Conservation (phyloP, 495 filamentous ascomycete species). For the Mytilinidion resinicola region DNA sequence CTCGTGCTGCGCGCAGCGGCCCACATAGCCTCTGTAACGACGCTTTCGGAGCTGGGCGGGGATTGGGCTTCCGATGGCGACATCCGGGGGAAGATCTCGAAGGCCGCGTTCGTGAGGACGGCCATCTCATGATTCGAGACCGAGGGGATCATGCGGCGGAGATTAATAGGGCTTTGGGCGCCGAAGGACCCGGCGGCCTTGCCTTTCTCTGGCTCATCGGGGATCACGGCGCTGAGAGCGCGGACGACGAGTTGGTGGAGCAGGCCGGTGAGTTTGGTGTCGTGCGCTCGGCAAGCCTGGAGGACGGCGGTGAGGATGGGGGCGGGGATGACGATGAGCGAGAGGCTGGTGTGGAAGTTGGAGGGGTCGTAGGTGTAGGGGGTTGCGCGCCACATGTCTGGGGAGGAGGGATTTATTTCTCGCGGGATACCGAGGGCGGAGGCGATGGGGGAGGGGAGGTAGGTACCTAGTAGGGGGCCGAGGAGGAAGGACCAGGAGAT, state of each 20-base stretch:
- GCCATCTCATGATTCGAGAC: not conserved
- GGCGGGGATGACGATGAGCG: not conserved
- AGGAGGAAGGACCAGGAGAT: not conserved
- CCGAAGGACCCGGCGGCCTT: not conserved
- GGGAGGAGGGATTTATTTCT: not conserved
- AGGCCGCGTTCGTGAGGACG: not conserved
- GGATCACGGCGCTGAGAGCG: not conserved
- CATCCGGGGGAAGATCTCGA: conserved; percentile 1
- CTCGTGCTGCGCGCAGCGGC: not conserved
- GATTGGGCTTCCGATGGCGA: not conserved
- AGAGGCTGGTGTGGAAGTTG: not conserved
- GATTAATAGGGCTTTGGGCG: not conserved
- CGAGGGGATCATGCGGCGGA: not conserved
- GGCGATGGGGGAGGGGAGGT: not conserved
- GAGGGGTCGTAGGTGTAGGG: not conserved
- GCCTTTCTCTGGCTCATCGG: not conserved
- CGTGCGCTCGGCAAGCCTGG: not conserved
- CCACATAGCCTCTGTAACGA: not conserved
- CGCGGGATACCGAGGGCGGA: not conserved
- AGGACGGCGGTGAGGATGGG: not conserved
- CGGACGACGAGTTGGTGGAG: not conserved
- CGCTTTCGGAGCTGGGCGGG: not conserved
- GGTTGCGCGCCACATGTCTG: not conserved
- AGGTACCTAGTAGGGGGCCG: not conserved
- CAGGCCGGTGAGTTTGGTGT: not conserved